A percentile compares a stretch with the other conserved stretches of the same genome.
Conservation (phyloP, 2,329 filamentous ascomycete genomes). For the Colletotrichum tanaceti region DNA sequence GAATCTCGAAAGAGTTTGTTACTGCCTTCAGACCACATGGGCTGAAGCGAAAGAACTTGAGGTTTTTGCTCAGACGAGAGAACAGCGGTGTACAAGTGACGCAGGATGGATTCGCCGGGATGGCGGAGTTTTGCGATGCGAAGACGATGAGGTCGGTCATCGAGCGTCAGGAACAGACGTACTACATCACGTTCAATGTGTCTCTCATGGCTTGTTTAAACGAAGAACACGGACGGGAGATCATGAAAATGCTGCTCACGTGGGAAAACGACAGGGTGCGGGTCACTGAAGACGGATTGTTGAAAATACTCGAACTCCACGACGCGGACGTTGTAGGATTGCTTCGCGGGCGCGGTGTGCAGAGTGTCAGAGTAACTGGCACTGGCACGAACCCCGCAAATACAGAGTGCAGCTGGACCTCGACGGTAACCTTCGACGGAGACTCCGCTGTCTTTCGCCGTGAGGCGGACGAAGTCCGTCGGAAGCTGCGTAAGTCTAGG, state of each 20-base stretch:
- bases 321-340: neutral
- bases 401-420: neutral
- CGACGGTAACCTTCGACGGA: neutral
- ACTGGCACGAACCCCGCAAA: neutral
- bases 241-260: neutral
- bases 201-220: too few relatives aligned
- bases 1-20: fast-evolving
- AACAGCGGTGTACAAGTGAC: neutral
- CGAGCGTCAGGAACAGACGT: neutral
- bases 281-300: neutral
- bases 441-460: neutral
- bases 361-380: neutral
- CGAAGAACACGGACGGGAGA: neutral
- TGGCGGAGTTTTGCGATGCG: neutral
- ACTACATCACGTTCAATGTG: neutral
- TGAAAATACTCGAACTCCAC: neutral
- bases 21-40: neutral
- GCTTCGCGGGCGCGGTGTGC: neutral
- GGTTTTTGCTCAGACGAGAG: neutral
- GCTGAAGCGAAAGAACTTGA: neutral
- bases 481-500: neutral
- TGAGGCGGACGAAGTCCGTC: neutral
- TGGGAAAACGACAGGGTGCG: neutral
- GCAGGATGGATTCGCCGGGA: neutral
- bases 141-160: neutral